These are phyloP conservation scores for Schwanniomyces sp. DNA, from an alignment of 805 yeast genomes.

Conservation along the genomic window DNA sequence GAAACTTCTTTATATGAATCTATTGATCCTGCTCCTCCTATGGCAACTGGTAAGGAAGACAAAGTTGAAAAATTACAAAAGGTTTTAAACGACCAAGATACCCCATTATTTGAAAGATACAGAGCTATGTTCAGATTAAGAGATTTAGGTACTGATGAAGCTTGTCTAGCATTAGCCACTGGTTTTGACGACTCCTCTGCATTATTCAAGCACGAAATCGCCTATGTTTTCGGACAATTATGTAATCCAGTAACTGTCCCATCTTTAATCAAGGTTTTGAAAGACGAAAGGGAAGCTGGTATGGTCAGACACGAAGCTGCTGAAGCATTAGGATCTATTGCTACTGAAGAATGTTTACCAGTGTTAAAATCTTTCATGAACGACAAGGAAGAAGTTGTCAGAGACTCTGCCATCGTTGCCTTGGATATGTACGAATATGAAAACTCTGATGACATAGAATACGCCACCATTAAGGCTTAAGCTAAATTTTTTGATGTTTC, in stretches of 20 bases:
- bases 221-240: slow-evolving; percentile 96
- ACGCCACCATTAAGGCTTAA: slow-evolving; percentile 43
- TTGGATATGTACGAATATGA: slow-evolving; percentile 98
- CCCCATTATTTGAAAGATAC: slow-evolving; percentile 88
- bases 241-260: slow-evolving; percentile 94
- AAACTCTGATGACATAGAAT: slow-evolving; percentile 78
- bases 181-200: slow-evolving; percentile 93
- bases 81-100: slow-evolving; percentile 71
- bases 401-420: slow-evolving; percentile 96
- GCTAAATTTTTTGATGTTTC: not conserved
- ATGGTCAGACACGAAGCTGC: slow-evolving; percentile 99
- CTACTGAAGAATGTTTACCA: slow-evolving; percentile 93
- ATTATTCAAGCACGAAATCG: slow-evolving; percentile 94
- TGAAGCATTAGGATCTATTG: slow-evolving; percentile 96
- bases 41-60: slow-evolving; percentile 57
- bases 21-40: slow-evolving; percentile 98
- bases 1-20: slow-evolving; percentile 79
- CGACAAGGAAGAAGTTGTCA: slow-evolving; percentile 86
- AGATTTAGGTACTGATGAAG: slow-evolving; percentile 91
- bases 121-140: slow-evolving; percentile 98
- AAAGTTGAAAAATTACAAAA: slow-evolving; percentile 64
- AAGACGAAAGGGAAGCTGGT: slow-evolving; percentile 79
- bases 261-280: slow-evolving; percentile 76
- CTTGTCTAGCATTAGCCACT: slow-evolving; percentile 85
- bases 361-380: slow-evolving; percentile 74